These are phyloP conservation scores for Albizia julibrissin DNA, from an alignment of 306 rosid genomes.

Conservation along the genomic window DNA sequence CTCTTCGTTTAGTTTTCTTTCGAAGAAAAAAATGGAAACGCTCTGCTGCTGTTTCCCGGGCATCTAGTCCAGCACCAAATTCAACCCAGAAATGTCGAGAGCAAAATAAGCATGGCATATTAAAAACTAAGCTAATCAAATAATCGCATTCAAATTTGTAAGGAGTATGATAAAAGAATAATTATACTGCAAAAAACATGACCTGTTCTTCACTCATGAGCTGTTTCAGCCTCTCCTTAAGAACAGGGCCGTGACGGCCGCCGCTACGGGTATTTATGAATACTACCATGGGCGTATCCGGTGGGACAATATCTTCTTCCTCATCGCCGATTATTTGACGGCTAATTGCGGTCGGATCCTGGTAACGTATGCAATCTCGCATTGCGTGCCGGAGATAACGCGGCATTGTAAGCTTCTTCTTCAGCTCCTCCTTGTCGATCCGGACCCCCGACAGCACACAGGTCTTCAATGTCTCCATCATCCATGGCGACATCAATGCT, in stretches of 20 bases:
- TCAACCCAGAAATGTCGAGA: not conserved
- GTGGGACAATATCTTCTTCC: constrained; percentile 37
- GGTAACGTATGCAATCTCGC: constrained; percentile 75
- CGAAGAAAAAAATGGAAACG: not conserved
- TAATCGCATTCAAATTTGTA: not conserved
- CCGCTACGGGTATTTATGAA: constrained; percentile 85
- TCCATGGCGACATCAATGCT: constrained; percentile 51
- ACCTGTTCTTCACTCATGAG: constrained; percentile 94
- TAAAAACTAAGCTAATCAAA: not conserved
- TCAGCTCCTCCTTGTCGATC: constrained; percentile 78
- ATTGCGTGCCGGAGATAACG: constrained; percentile 79
- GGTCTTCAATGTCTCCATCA: constrained; percentile 65
- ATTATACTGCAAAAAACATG: not conserved
- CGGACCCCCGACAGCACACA: constrained; percentile 71
- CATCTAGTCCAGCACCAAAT: not conserved
- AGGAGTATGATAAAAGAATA: not conserved
- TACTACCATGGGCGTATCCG: constrained; percentile 74
- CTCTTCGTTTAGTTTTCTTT: not conserved
- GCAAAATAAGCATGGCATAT: not conserved
- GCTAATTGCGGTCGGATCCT: constrained; percentile 69
- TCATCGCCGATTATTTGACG: constrained; percentile 31
- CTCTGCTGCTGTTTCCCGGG: not conserved
- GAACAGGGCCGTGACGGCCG: constrained; percentile 83
- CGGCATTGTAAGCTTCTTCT: constrained; percentile 72
- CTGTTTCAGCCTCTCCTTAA: constrained; percentile 76